Base-by-base conservation (phyloP, 768 basidiomycete species). In the Boletellus emodensis region DNA sequence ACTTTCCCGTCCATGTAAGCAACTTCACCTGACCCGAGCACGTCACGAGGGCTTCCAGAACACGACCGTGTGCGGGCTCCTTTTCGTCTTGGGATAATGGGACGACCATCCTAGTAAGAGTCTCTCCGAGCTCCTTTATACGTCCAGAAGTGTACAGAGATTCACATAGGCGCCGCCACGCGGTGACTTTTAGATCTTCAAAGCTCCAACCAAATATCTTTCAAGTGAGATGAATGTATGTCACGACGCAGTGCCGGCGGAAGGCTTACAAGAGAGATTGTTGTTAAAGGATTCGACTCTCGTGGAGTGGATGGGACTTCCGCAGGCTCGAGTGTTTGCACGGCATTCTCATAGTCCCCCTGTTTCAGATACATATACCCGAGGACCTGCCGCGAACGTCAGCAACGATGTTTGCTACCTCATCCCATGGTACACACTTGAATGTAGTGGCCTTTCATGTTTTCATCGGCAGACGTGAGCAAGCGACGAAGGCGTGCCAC, bases 261-360 rank as follows among this genome's bases (percentile, higher is more conserved):
- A 34, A 26, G 17, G 20, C 40, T 40, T 24, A 48, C 47, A 8
- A 48, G 18, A 14, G 33, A 48, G 3, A 48, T 48, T 3, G 47
- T 41, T 1, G 14, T 41, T 17, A 35, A 35, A n/a, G 22, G 32
- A 35, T 35, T 22, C 4, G 22, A 18, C 2, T 18, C 22, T 44
- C 20, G 26, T 3, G 44, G 14, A 13, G 89, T 12, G 69, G 61
- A 3, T 0, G 44, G 44, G 12, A 35, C 10, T 17, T 39, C 33
- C 33, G 38, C 39, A n/a, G 9, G 30, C 6, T 33, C 22, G 17
- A 48, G 38, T 2, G 32, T 40, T 2, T 33, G 15, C 32, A 48
- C 30, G 1, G 46, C 46, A 33, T 20, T 33, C 15, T 33, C 46
- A 10, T 48, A 40, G 28, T 48, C 32, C 3, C 26, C 17, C 28